phyloP scores from a whole-genome alignment of 2,329 filamentous ascomycete species.

The Sporothrix mexicana region DNA sequence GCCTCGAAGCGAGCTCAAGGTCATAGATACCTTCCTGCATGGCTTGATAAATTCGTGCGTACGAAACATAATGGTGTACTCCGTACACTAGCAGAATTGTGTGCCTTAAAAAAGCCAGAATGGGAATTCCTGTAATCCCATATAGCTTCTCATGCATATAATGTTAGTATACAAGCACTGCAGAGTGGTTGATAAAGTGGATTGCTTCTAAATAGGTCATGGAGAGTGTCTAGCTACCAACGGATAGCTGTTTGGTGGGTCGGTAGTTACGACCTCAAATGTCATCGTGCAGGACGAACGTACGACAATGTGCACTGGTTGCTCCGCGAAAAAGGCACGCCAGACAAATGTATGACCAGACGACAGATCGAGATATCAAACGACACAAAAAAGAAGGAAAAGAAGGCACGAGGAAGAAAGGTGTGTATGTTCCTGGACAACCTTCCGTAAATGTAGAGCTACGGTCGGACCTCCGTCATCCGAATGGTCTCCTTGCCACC shows the following conservation, averaged over 20 bases:
- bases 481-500: slow-evolving; percentile 2
- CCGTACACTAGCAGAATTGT: no score
- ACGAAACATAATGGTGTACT: neutral
- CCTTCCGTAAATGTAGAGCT: neutral
- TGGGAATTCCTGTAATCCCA: slow-evolving; percentile 7
- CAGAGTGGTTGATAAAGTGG: neutral
- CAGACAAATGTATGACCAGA: neutral
- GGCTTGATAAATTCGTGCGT: neutral
- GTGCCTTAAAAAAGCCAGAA: neutral
- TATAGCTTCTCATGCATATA: slow-evolving; percentile 21
- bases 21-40: no score
- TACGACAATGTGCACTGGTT: neutral
- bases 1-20: neutral
- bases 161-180: slow-evolving; percentile 1
- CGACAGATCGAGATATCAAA: neutral
- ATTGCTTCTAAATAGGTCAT: neutral
- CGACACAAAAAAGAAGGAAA: slow-evolving; percentile 3
- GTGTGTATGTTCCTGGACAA: neutral
- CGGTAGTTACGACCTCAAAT: slow-evolving; percentile 21
- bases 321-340: neutral
- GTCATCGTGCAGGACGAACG: slow-evolving; percentile 21
- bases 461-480: neutral
- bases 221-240: neutral
- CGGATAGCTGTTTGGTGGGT: neutral
- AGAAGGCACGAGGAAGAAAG: neutral